Percentiles rank a stretch among this genome's conserved stretches.
phyloP scores from a whole-genome alignment of 1,284 basidiomycete genomes.

The Pseudozyma pruni region DNA sequence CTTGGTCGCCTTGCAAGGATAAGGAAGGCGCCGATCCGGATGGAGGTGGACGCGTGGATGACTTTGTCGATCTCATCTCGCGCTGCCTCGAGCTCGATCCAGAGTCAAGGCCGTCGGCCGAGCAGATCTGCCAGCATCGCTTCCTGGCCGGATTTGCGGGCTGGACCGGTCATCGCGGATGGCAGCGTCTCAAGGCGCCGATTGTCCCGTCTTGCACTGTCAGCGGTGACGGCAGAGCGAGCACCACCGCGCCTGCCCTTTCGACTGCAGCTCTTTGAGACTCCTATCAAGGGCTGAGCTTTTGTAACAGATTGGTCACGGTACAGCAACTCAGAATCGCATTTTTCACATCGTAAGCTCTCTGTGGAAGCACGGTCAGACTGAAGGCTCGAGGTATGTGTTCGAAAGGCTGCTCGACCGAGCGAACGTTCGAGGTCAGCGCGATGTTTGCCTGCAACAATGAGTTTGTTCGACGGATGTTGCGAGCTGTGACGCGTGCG shows the following conservation, averaged over 20 bases:
- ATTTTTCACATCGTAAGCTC: no score
- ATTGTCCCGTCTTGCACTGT: constrained; percentile 31
- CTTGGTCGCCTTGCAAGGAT: constrained; percentile 32
- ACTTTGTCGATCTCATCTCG: constrained; percentile 81
- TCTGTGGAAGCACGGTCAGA: no score
- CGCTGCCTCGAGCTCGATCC: constrained; percentile 80
- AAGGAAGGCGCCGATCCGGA: constrained; percentile 69
- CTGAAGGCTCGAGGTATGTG: no score
- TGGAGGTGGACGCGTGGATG: constrained; percentile 81
- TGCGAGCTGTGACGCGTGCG: no score
- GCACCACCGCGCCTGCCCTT: background rate
- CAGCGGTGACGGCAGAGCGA: constrained; percentile 12
- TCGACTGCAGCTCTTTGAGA: background rate
- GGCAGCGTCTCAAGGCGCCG: constrained; percentile 46
- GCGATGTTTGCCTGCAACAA: no score
- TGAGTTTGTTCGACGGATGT: no score
- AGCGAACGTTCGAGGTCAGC: background rate
- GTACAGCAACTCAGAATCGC: no score
- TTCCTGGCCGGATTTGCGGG: constrained; percentile 77
- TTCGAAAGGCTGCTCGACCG: no score
- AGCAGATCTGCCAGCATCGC: constrained; percentile 78
- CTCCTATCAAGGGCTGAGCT: no score
- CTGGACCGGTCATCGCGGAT: constrained; percentile 66
- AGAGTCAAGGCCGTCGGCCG: constrained; percentile 76
- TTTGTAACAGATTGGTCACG: no score